Percentiles rank a stretch among this genome's conserved stretches.
Conservation (phyloP, 495 filamentous ascomycete genomes). For the Aspergillus incahuasiensis region DNA sequence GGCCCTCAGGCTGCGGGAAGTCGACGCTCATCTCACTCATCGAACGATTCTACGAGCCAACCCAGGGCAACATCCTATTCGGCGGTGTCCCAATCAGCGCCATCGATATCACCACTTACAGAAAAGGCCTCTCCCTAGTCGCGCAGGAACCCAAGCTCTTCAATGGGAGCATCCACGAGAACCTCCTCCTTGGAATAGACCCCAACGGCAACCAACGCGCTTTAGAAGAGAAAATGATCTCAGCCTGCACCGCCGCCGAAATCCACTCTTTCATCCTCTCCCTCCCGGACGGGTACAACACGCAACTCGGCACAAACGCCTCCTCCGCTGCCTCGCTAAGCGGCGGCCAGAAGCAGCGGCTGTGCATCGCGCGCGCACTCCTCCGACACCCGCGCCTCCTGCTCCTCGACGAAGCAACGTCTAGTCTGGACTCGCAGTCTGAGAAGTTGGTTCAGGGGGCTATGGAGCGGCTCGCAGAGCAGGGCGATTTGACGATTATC, state of each 20-base stretch:
- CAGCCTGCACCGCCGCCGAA: slow-evolving; percentile 50
- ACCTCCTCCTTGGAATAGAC: slow-evolving; percentile 54
- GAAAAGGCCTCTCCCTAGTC: slow-evolving; percentile 53
- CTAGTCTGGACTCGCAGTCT: slow-evolving; percentile 60
- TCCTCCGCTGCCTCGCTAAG: slow-evolving; percentile 54
- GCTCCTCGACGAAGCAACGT: slow-evolving; percentile 70
- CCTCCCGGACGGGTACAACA: slow-evolving; percentile 42
- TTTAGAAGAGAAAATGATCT: slow-evolving; percentile 46
- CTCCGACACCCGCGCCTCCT: slow-evolving; percentile 60
- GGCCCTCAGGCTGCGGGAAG: slow-evolving; percentile 69
- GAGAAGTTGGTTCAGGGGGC: slow-evolving; percentile 64
- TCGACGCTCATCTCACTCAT: slow-evolving; percentile 61
- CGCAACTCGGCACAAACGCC: slow-evolving; percentile 27
- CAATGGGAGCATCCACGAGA: slow-evolving; percentile 57
- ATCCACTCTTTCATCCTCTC: slow-evolving; percentile 56
- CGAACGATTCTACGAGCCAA: slow-evolving; percentile 58
- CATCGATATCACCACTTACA: slow-evolving; percentile 42
- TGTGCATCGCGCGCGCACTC: slow-evolving; percentile 65
- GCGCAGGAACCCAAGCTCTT: slow-evolving; percentile 62
- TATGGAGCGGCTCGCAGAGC: slow-evolving; percentile 52
- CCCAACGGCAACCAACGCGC: slow-evolving; percentile 22
- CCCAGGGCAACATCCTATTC: slow-evolving; percentile 47
- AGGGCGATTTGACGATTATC: slow-evolving; percentile 55
- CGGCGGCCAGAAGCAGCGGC: slow-evolving; percentile 66
- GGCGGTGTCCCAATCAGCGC: slow-evolving; percentile 47